These are phyloP conservation scores for Candida easanensis DNA, from an alignment of 805 yeast species.

Conservation along the genomic window DNA sequence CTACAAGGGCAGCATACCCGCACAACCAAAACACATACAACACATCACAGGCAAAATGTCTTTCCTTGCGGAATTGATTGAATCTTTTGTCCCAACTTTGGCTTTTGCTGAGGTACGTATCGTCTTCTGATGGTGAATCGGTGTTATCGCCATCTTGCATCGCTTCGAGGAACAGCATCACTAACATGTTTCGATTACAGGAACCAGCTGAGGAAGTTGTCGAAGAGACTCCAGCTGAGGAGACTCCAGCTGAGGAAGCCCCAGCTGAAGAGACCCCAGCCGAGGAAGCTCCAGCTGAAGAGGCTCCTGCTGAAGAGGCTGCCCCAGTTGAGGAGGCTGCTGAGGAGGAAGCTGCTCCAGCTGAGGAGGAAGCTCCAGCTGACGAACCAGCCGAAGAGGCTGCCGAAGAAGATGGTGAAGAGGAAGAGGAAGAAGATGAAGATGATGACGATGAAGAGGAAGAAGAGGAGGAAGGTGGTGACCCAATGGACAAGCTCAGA, in stretches of 20 bases:
- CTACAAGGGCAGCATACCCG: background rate
- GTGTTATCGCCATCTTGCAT: background rate
- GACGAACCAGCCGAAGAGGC: slow-evolving; percentile 15
- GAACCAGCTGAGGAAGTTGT: slow-evolving; percentile 9
- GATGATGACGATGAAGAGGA: slow-evolving; percentile 70
- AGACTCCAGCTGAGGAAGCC: slow-evolving; percentile 1
- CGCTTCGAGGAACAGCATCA: background rate
- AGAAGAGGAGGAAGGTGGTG: slow-evolving; percentile 65
- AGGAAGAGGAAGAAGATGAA: slow-evolving; percentile 38
- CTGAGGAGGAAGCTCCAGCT: slow-evolving; percentile 13
- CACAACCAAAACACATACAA: background rate
- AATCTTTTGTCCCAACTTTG: slow-evolving; percentile 69
- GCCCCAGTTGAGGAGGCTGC: slow-evolving; percentile 6
- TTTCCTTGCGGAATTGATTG: slow-evolving; percentile 45
- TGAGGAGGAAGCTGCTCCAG: slow-evolving; percentile 11
- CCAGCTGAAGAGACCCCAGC: slow-evolving; percentile 12
- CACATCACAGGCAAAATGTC: slow-evolving; percentile 10
- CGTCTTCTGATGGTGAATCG: too few species aligned
- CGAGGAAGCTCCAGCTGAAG: slow-evolving; percentile 11
- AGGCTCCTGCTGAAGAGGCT: slow-evolving; percentile 7
- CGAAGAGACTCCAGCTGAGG: slow-evolving; percentile 10
- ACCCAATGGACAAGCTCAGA: slow-evolving; percentile 61
- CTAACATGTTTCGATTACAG: slow-evolving; percentile 7
- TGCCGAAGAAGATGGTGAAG: slow-evolving; percentile 20
- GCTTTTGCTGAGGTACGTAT: slow-evolving; percentile 66